Conservation (phyloP, 2,329 filamentous ascomycete species). For the Bipolaris cookei region DNA sequence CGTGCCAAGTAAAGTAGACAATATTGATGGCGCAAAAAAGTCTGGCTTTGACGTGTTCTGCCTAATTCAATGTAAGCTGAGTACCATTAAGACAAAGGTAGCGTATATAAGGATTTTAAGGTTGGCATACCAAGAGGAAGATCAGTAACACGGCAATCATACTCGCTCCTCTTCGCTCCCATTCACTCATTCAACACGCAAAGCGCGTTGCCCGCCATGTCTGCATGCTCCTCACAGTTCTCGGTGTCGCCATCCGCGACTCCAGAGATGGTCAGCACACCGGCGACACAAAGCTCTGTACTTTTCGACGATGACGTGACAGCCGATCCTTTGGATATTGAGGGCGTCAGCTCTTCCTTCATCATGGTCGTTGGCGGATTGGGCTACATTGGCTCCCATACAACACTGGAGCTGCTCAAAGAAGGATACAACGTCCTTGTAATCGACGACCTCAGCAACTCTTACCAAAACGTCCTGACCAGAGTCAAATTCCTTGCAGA, state of each 20-base stretch:
- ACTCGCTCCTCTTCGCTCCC: conserved; percentile 22
- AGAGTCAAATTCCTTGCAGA: conserved; percentile 46
- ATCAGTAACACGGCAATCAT: conserved; percentile 21
- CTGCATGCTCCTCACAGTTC: conserved; percentile 39
- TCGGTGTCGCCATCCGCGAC: conserved; percentile 35
- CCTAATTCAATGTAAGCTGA: conserved; percentile 34
- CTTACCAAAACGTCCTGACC: conserved; percentile 48
- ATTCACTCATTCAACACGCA: conserved; percentile 31
- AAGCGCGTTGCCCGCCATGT: conserved; percentile 26
- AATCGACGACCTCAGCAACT: conserved; percentile 56
- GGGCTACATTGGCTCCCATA: conserved; percentile 64
- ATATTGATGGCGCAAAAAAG: conserved; percentile 45
- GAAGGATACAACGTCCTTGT: conserved; percentile 61
- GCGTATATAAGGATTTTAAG: conserved; percentile 46
- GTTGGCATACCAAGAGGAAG: conserved; percentile 29
- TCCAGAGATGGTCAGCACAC: conserved; percentile 49
- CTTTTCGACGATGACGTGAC: conserved; percentile 57
- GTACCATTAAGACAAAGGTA: conserved; percentile 26
- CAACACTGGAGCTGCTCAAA: conserved; percentile 61
- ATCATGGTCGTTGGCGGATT: conserved; percentile 62
- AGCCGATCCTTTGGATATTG: conserved; percentile 51
- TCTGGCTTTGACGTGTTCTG: conserved; percentile 42
- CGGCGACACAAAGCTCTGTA: conserved; percentile 53
- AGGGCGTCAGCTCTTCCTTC: conserved; percentile 48
- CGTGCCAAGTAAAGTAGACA: conserved; percentile 45